phyloP scores from a whole-genome alignment of 257 asterid species.

The Przewalskia tangutica region DNA sequence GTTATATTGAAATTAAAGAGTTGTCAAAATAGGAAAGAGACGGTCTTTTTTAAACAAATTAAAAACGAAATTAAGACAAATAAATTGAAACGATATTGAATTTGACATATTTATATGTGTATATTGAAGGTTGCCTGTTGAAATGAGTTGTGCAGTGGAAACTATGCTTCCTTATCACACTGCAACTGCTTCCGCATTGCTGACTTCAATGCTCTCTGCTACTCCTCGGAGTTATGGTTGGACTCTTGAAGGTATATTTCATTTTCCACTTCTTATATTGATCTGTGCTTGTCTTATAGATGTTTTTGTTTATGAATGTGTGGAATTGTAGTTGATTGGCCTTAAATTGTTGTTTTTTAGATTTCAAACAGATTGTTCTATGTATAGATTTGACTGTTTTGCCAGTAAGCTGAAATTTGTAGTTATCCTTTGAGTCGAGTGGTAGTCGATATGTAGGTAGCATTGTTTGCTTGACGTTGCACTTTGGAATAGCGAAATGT shows the following conservation, averaged over 20 bases:
- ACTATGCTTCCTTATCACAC: conserved; percentile 87
- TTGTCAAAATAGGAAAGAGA: too few relatives aligned
- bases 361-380: too few relatives aligned
- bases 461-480: background rate
- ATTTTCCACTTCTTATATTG: background rate
- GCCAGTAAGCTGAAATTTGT: background rate
- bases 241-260: conserved; percentile 65
- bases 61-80: too few relatives aligned
- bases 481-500: background rate
- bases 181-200: conserved; percentile 80
- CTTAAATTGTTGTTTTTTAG: background rate
- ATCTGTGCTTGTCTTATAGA: background rate
- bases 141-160: conserved; percentile 52
- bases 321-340: background rate
- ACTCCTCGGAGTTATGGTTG: conserved; percentile 65
- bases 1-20: too few relatives aligned
- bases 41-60: too few relatives aligned
- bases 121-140: conserved; percentile 59
- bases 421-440: background rate
- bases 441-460: background rate
- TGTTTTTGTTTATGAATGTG: background rate
- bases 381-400: background rate
- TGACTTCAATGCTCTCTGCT: conserved; percentile 79
- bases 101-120: background rate
- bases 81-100: too few relatives aligned